Conservation (phyloP, 164 flowering plant genomes). For the Nelumbo lutea region DNA sequence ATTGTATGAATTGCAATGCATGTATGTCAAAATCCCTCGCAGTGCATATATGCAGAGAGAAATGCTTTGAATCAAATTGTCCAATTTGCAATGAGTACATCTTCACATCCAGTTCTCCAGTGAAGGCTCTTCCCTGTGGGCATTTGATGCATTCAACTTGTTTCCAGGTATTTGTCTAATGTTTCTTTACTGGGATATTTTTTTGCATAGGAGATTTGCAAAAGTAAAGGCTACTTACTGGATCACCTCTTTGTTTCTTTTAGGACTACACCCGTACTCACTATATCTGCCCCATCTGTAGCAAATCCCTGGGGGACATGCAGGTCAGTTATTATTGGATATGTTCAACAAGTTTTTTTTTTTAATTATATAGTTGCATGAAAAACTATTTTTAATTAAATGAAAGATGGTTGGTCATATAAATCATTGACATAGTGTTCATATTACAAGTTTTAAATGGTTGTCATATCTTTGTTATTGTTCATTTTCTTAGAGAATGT, state of each 20-base stretch:
- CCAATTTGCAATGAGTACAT: slow-evolving; percentile 87
- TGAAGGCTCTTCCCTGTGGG: slow-evolving; percentile 87
- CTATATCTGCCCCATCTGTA: slow-evolving; percentile 84
- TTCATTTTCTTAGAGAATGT: too few relatives aligned
- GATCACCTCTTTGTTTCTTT: slow-evolving; percentile 19
- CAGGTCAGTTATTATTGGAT: slow-evolving; percentile 49
- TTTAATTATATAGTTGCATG: background rate
- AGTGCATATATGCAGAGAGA: slow-evolving; percentile 68
- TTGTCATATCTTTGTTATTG: too few relatives aligned
- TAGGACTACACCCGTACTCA: slow-evolving; percentile 72
- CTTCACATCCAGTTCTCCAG: slow-evolving; percentile 72
- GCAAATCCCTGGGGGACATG: slow-evolving; percentile 95
- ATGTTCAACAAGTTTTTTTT: slow-evolving; percentile 5
- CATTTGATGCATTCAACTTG: slow-evolving; percentile 93
- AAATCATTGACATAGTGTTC: background rate
- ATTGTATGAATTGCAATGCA: slow-evolving; percentile 97
- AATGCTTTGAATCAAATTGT: slow-evolving; percentile 75
- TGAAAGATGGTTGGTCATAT: background rate
- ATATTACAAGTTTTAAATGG: too few relatives aligned
- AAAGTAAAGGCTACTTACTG: slow-evolving; percentile 4
- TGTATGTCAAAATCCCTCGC: slow-evolving; percentile 66
- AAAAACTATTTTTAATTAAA: background rate
- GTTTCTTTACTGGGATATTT: background rate
- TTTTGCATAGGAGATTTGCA: background rate
- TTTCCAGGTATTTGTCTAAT: slow-evolving; percentile 57